Conservation (phyloP, 257 asterid species). For the Solanum stenotomum region DNA sequence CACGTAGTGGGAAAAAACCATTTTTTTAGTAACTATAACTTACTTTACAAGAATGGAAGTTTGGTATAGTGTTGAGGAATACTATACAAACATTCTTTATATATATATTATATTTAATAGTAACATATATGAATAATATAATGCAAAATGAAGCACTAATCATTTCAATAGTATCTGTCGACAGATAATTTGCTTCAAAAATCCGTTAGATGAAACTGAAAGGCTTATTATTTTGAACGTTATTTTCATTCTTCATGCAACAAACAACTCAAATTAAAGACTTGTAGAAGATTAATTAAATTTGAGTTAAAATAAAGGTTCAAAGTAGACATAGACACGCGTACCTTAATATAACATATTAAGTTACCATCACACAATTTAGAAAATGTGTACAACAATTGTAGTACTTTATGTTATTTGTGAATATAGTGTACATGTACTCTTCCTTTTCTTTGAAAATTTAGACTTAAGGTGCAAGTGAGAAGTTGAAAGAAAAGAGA, state of each 20-base stretch:
- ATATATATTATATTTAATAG: background rate
- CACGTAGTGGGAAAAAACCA: slow-evolving; percentile 10
- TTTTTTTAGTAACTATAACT: slow-evolving; percentile 16
- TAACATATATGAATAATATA: background rate
- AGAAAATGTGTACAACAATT: background rate
- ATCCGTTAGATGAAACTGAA: slow-evolving; percentile 31
- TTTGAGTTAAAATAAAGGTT: background rate
- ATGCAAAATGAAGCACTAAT: background rate
- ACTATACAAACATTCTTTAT: background rate
- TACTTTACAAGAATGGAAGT: slow-evolving; percentile 22
- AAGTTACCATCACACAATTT: background rate
- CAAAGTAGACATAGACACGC: slow-evolving; percentile 2
- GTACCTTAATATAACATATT: background rate
- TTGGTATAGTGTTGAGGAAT: slow-evolving; percentile 17
- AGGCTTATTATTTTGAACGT: slow-evolving; percentile 22
- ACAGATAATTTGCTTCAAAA: slow-evolving; percentile 61
- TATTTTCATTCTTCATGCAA: slow-evolving; percentile 26
- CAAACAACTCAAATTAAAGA: background rate
- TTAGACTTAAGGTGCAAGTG: slow-evolving; percentile 20
- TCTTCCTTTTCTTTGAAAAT: background rate
- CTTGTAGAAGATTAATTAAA: background rate
- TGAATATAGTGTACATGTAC: background rate
- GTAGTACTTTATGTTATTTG: background rate
- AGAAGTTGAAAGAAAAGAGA: slow-evolving; percentile 1
- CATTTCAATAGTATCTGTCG: slow-evolving; percentile 8